Evolutionary conservation across 192 early-diverging fungal species (phyloP).

Genomic region (Pilaira anomala): DNA sequence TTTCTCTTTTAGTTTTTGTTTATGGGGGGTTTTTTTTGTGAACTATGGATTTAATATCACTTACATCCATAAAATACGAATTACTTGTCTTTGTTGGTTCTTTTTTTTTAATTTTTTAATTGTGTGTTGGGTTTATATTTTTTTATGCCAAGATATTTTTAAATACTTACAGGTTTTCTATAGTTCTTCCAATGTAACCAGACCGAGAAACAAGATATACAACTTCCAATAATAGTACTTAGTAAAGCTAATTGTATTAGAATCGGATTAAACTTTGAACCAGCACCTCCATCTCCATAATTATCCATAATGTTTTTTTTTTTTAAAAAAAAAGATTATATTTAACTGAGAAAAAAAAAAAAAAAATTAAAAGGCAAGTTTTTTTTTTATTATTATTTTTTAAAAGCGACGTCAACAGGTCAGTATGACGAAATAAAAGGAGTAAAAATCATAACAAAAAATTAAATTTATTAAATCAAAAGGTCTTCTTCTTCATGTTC

Average conservation of each 20-base stretch:
- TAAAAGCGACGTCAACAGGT: background rate
- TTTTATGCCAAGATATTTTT: background rate
- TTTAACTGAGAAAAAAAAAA: background rate
- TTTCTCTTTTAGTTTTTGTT: background rate
- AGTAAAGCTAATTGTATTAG: conserved; percentile 44
- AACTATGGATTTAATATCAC: background rate
- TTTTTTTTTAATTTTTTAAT: background rate
- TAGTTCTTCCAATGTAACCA: conserved; percentile 61
- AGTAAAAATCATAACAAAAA: background rate
- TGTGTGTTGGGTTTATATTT: too few relatives aligned
- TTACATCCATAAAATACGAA: conserved; percentile 60
- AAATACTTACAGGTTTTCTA: conserved; percentile 50
- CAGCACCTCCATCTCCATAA: conserved; percentile 45
- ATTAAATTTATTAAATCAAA: background rate
- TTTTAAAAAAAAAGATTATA: background rate
- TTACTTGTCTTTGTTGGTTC: conserved; percentile 63
- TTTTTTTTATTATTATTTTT: too few relatives aligned
- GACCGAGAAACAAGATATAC: conserved; percentile 48
- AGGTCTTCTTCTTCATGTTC: conserved; percentile 20
- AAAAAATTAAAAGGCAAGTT: background rate
- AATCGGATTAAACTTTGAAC: conserved; percentile 38
- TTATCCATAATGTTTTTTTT: background rate
- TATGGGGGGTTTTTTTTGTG: background rate
- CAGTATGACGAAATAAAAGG: background rate
- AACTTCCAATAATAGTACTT: conserved; percentile 46